Evolutionary conservation across 1,284 basidiomycete genomes (phyloP).

Genomic region (Malassezia obtusa): DNA sequence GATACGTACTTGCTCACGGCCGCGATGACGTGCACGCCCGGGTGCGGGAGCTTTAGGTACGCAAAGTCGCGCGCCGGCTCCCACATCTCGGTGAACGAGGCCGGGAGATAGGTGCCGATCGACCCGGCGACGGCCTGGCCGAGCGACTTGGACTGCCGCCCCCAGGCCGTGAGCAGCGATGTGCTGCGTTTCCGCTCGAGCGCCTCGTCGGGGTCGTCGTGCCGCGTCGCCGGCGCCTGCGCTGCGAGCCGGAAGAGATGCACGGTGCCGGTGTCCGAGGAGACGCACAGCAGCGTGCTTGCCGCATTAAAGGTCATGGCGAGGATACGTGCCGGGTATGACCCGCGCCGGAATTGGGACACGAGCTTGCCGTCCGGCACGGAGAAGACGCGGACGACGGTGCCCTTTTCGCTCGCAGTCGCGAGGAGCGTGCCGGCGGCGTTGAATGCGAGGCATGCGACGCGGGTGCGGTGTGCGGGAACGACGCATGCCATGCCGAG

Average conservation of each 20-base stretch:
- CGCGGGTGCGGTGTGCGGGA: conserved; percentile 89
- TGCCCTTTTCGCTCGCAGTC: conserved; percentile 88
- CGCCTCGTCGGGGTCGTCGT: conserved; percentile 1
- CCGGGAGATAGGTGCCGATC: conserved; percentile 81
- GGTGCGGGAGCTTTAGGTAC: conserved; percentile 72
- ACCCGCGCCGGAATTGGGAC: conserved; percentile 86
- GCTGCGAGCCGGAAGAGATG: conserved; percentile 79
- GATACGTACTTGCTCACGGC: conserved; percentile 27
- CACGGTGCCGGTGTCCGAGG: conserved; percentile 86
- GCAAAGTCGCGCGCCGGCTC: conserved; percentile 93
- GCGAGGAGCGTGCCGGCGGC: conserved; percentile 80
- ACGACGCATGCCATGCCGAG: conserved; percentile 88
- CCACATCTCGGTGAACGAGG: conserved; percentile 88
- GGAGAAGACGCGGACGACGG: conserved; percentile 88
- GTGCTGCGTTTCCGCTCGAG: neutral
- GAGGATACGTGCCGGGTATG: conserved; percentile 74
- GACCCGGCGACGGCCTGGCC: conserved; percentile 49
- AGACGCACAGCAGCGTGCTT: conserved; percentile 73
- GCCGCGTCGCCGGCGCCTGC: neutral
- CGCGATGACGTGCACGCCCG: conserved; percentile 54
- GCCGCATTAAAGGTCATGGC: conserved; percentile 85
- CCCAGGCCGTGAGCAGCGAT: neutral
- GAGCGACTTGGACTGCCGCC: conserved; percentile 58
- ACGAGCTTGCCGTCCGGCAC: conserved; percentile 83
- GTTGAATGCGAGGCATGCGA: conserved; percentile 79